Evolutionary conservation across 140 eudicot genomes (phyloP).

Genomic region (Bidens hawaiensis): DNA sequence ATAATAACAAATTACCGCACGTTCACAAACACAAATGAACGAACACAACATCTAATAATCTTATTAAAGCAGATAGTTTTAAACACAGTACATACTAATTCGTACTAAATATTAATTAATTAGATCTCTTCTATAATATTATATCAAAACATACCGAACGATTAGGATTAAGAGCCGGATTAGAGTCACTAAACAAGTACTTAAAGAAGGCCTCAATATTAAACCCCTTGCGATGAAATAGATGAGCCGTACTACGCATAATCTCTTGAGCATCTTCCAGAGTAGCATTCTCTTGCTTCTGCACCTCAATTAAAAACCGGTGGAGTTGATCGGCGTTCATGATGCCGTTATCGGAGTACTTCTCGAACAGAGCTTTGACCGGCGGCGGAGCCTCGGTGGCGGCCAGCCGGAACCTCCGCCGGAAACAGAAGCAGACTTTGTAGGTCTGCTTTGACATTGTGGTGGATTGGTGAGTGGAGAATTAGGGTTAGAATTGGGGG

Average conservation of each 20-base stretch:
- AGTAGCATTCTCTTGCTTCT: constrained; percentile 51
- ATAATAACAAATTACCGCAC: no score
- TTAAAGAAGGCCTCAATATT: constrained; percentile 70
- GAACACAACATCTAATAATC: no score
- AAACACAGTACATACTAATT: no score
- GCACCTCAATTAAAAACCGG: constrained; percentile 58
- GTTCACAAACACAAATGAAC: no score
- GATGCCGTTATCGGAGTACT: constrained; percentile 62
- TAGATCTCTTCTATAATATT: no score
- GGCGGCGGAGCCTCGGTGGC: constrained; percentile 71
- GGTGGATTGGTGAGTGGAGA: not conserved
- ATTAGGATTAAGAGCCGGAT: constrained; percentile 55
- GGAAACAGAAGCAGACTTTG: constrained; percentile 81
- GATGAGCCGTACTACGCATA: constrained; percentile 37
- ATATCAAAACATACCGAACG: constrained; percentile 31
- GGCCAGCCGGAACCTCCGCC: constrained; percentile 63
- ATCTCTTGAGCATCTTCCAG: constrained; percentile 64
- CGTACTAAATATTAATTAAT: no score
- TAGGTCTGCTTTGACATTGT: constrained; percentile 58
- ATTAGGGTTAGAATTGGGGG: not conserved
- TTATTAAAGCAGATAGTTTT: no score
- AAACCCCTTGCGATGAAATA: constrained; percentile 62
- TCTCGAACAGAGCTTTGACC: constrained; percentile 44
- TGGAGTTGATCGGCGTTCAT: constrained; percentile 54
- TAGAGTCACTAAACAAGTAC: constrained; percentile 60